Base-by-base conservation (phyloP, 2,329 filamentous ascomycete genomes). In the Metarhizium brunneum region DNA sequence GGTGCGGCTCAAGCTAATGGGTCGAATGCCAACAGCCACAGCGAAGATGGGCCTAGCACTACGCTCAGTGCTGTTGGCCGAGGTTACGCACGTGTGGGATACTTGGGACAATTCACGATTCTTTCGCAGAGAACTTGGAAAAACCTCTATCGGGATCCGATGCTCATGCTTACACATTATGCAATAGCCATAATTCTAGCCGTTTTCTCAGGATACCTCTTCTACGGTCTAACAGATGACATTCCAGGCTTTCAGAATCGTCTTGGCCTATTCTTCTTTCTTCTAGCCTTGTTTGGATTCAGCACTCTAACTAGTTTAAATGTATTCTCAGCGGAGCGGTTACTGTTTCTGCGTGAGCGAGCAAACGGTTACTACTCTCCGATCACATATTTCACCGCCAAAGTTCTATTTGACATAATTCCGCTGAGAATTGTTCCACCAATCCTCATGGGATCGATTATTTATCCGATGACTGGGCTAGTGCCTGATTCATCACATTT, bases 131-230 rank as follows among this genome's bases (percentile, higher is more conserved):
- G 94, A 49, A 99, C 94, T 0, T 99, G 92, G 92, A 91, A 88
- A 67, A 99, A 99, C 67, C 79, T 99, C 6, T 97, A 99, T 75
- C 86, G 94, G 56, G 96, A 99, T 69, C 94, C 94, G 1, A 92
- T 97, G 82, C 77, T 99, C 57, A 99, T 99, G 94, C 81, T 99
- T 56, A 96, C 92, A 0, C 94, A 99, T 72, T 99, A 97, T 68
- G 94, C 94, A 42, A 97, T 96, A 62, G 91, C 94, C 7, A 97
- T 99, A 58, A 75, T 97, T 0, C 81, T 99, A 6, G 94, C 92
- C 2, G 92, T 97, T 5, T 87, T 99, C 56, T 92, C 92, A 2
- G 94, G 94, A 3, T 97, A 89, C 71, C 80, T 99, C 13, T 99
- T 97, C 76, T 99, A 97, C 64, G 94, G 92, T 2, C 78, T 99